Evolutionary conservation across 2,329 filamentous ascomycete species (phyloP).

Genomic region (Pyrenochaeta sp.): DNA sequence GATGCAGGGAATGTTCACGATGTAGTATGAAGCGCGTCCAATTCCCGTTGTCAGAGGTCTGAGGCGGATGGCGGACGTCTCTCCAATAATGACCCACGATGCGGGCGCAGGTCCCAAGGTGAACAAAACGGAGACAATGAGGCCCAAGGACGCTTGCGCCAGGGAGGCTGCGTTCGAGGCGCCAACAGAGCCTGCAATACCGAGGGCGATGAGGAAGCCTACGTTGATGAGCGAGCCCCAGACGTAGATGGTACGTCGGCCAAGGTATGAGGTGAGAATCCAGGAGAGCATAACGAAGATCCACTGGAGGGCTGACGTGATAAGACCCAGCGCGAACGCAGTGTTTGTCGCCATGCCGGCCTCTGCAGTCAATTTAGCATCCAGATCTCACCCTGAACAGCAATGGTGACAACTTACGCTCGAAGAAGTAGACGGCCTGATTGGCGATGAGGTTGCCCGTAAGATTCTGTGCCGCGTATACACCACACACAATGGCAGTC

Average conservation of each 20-base stretch:
- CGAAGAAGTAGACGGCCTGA: slow-evolving; percentile 69
- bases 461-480: slow-evolving; percentile 69
- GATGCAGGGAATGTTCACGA: slow-evolving; percentile 72
- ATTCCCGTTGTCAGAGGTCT: slow-evolving; percentile 71
- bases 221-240: slow-evolving; percentile 66
- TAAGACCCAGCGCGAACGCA: slow-evolving; percentile 69
- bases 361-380: slow-evolving; percentile 55
- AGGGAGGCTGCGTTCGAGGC: slow-evolving; percentile 52
- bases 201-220: slow-evolving; percentile 64
- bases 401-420: slow-evolving; percentile 51
- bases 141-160: slow-evolving; percentile 69
- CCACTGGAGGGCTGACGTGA: slow-evolving; percentile 69
- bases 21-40: slow-evolving; percentile 70
- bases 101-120: slow-evolving; percentile 68
- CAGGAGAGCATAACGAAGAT: slow-evolving; percentile 73
- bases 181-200: slow-evolving; percentile 65
- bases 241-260: slow-evolving; percentile 71
- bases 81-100: slow-evolving; percentile 73
- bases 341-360: slow-evolving; percentile 65
- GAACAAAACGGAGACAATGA: slow-evolving; percentile 73
- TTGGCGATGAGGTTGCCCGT: slow-evolving; percentile 70
- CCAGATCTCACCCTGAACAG: slow-evolving; percentile 23
- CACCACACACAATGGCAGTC: slow-evolving; percentile 64
- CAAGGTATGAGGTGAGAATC: slow-evolving; percentile 70
- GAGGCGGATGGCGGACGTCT: slow-evolving; percentile 72